These are phyloP conservation scores for Citrullus amarus DNA, from an alignment of 306 rosid genomes.

Conservation along the genomic window DNA sequence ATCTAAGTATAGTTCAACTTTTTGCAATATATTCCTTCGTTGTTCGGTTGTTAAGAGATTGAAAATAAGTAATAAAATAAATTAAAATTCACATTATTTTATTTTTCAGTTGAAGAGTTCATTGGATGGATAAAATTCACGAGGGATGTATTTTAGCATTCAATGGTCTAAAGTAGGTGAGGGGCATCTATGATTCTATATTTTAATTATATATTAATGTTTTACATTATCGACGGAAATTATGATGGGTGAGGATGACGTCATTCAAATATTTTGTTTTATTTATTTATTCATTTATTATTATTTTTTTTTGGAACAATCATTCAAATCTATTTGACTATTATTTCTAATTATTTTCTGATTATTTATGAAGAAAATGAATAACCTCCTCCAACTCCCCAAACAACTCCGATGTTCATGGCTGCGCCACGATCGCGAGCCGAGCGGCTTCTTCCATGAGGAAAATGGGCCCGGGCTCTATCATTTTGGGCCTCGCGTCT, in stretches of 20 bases:
- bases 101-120: not conserved
- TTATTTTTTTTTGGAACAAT: too few relatives aligned
- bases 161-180: not conserved
- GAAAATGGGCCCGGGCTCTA: not conserved
- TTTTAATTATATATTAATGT: not conserved
- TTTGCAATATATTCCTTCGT: not conserved
- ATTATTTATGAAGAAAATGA: not conserved
- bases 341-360: not conserved
- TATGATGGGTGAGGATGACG: not conserved
- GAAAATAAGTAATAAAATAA: not conserved
- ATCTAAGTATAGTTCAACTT: not conserved
- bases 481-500: not conserved
- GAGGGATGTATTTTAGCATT: not conserved
- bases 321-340: not conserved
- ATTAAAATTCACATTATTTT: not conserved
- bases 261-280: not conserved
- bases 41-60: not conserved
- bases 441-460: not conserved
- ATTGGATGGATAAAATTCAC: not conserved
- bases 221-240: not conserved
- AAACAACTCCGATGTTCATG: not conserved
- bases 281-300: too few relatives aligned
- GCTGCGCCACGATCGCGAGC: not conserved
- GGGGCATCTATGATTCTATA: not conserved
- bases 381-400: not conserved